A percentile compares a stretch with the other conserved stretches of the same genome.
phyloP scores from a whole-genome alignment of 441 rosid genomes.

The Pelargonium myrrhifolium region DNA sequence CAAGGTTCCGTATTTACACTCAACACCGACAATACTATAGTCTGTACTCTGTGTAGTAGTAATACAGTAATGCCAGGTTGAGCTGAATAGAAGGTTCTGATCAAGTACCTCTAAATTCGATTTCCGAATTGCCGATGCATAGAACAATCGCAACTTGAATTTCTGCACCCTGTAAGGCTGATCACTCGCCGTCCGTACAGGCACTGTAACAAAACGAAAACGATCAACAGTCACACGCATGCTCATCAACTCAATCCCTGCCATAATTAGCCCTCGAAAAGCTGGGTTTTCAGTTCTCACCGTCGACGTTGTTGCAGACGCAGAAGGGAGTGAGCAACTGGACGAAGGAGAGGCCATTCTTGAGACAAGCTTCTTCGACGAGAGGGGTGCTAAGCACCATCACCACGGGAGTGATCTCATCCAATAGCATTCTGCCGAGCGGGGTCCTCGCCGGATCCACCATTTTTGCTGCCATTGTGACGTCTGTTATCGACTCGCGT shows the following conservation, averaged over 20 bases:
- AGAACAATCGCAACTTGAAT: constrained; percentile 77
- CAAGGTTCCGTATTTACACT: background rate
- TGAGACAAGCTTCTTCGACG: constrained; percentile 78
- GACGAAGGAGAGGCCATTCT: constrained; percentile 66
- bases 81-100: background rate
- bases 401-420: constrained; percentile 90
- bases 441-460: constrained; percentile 76
- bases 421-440: constrained; percentile 78
- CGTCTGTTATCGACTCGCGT: background rate
- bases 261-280: constrained; percentile 11
- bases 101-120: constrained; percentile 68
- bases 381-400: constrained; percentile 86
- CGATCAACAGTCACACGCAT: background rate
- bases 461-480: constrained; percentile 13
- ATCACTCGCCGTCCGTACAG: constrained; percentile 90
- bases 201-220: constrained; percentile 44
- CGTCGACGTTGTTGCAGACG: constrained; percentile 77
- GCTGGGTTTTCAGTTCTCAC: constrained; percentile 28
- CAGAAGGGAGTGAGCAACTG: constrained; percentile 82
- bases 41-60: background rate
- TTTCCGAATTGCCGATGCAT: constrained; percentile 68
- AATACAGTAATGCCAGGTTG: background rate
- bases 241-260: constrained; percentile 5
- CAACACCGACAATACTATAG: background rate
- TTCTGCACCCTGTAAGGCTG: constrained; percentile 87